Evolutionary conservation across 139 green algal species (phyloP), one percentile per base, ranked within the genome.

Genomic region (Chlorella vulgaris): DNA sequence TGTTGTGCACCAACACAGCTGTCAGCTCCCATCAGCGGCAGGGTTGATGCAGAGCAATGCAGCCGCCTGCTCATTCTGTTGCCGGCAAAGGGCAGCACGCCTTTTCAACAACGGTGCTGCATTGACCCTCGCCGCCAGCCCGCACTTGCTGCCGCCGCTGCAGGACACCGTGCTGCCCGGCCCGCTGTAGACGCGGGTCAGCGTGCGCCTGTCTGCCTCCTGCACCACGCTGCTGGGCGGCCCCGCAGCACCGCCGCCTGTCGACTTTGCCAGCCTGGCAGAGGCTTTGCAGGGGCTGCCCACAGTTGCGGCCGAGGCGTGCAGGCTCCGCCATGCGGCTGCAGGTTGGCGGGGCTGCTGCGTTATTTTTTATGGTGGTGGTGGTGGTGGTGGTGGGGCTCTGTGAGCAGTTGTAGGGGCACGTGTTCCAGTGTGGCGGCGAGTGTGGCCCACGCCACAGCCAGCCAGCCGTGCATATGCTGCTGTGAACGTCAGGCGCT

Each of bases 311-410:
- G 83, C 42, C 18, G 6, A 29, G 8, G 42, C 5, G 38, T 71
- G 55, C n/a, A 61, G 78, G 58, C 29, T 88, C 84, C 22, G 61
- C 76, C 8, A 67, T 89, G 51, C 78, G 86, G 21, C 68, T 91
- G 7, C 83, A 91, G 74, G 79, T 82, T 42, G 24, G 53, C 33
- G 8, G 18, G 6, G 42, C 40, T 24, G 21, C 0, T n/a, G n/a
- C 18, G n/a, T 65, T 65, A 65, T 29, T 31, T 8, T 65, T 29
- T 28, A 65, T 28, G n/a, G 18, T 65, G n/a, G 15, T 28, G 55
- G 5, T 31, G 5, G 8, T 8, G 55, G 18, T 28, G 28, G 22
- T 65, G 18, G 28, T 65, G 10, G 47, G 13, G 15, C 10, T 15
- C 47, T 15, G 47, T 58, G 47, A 10, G 15, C 47, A 58, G 47